A percentile compares a stretch with the other conserved stretches of the same genome.
Conservation (phyloP, 495 filamentous ascomycete species). For the Penicillium paxilli region DNA sequence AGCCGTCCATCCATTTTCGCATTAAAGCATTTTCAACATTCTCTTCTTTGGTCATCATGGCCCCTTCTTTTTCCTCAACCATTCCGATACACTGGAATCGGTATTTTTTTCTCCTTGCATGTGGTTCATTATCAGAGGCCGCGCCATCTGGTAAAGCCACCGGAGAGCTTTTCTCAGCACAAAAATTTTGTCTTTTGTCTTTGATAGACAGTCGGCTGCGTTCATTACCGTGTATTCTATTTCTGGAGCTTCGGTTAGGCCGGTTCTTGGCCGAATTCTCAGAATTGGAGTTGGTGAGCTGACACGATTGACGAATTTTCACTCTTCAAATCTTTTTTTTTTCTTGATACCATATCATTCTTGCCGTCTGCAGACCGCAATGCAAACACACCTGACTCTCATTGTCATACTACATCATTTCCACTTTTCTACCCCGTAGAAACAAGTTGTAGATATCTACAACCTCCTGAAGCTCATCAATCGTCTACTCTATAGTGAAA, state of each 20-base stretch:
- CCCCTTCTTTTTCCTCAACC: not conserved
- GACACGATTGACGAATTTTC: not conserved
- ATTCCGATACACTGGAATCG: not conserved
- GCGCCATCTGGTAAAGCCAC: not conserved
- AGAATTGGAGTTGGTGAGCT: not conserved
- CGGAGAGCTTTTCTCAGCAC: not conserved
- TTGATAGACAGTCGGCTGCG: not conserved
- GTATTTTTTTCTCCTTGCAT: not conserved
- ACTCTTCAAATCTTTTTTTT: not conserved
- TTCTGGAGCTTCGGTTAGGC: not conserved
- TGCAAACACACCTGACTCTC: not conserved
- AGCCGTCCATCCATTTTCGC: not conserved
- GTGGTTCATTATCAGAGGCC: not conserved
- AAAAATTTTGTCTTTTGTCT: slow-evolving; percentile 1
- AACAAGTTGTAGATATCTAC: not conserved
- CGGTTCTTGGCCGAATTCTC: not conserved
- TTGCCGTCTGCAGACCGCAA: not conserved
- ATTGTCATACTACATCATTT: not conserved
- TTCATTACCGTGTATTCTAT: not conserved
- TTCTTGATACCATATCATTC: not conserved
- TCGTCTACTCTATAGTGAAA: too few species aligned
- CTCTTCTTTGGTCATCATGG: not conserved
- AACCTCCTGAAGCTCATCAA: too few species aligned
- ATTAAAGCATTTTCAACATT: not conserved
- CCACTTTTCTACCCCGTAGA: not conserved